Evolutionary conservation across 176 grass and related monocot genomes (phyloP), one percentile per base, ranked within the genome.

Genomic region (Ensete ventricosum): DNA sequence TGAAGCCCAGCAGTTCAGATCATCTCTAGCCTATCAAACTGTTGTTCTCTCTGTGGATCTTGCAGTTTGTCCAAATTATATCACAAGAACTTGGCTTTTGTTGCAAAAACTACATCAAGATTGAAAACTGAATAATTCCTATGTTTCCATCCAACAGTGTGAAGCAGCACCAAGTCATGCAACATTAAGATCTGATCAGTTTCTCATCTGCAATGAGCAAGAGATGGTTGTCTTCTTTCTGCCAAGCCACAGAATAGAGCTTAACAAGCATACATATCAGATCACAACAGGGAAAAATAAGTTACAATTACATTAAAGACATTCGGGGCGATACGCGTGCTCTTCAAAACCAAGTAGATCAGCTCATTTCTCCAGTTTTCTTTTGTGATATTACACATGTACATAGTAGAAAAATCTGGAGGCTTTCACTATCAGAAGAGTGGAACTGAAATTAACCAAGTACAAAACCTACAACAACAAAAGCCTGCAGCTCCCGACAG

Each of bases 341-440:
- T 21, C 57, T 19, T 21, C 57, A 60, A 43, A 43, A n/a, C 55
- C 57, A 19, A 70, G 16, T 11, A 70, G 49, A 70, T 74, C 57
- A 58, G 72, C 72, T 72, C 69, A 53, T 72, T 57, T 74, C 72
- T 27, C 52, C 52, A 43, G 52, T 57, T 79, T 60, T 29, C 72
- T 58, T 50, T 53, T 11, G 20, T 58, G 65, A 71, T 69, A 67
- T 52, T 79, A 79, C 64, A 23, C 52, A 79, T 79, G 52, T 79
- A 79, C 77, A 79, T 13, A 71, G 49, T 59, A 58, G 52, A 43
- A 79, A 70, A 50, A 19, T 71, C 52, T 52, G n/a, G 74, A 64
- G 24, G 59, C 34, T 26, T 52, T 76, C 21, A 26, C 53, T 43
- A 57, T 34, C 11, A 17, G 34, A 23, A 24, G 29, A 24, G 58